phyloP scores from a whole-genome alignment of 1,284 basidiomycete species.

The Austropuccinia psidii region DNA sequence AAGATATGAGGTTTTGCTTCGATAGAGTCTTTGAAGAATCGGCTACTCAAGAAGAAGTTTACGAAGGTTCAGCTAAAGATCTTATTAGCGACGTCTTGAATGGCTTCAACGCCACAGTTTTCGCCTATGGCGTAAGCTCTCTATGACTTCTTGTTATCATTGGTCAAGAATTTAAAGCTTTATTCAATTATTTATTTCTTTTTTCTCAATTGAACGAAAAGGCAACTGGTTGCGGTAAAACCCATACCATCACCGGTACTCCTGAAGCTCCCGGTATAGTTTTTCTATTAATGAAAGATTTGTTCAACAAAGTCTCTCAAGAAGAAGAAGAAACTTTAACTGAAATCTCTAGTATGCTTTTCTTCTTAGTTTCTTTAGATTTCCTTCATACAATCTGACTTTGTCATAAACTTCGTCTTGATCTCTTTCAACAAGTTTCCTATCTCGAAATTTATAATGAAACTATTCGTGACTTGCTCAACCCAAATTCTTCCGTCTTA shows the following conservation, averaged over 20 bases:
- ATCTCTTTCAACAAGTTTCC: slow-evolving; percentile 56
- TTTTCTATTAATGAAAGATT: slow-evolving; percentile 90
- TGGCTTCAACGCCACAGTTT: slow-evolving; percentile 93
- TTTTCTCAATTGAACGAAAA: slow-evolving; percentile 46
- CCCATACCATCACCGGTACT: slow-evolving; percentile 90
- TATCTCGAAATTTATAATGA: slow-evolving; percentile 98
- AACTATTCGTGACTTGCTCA: slow-evolving; percentile 87
- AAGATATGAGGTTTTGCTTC: slow-evolving; percentile 69
- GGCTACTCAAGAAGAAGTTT: slow-evolving; percentile 73
- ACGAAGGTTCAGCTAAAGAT: slow-evolving; percentile 71
- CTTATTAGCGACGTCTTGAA: slow-evolving; percentile 73
- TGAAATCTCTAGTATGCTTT: slow-evolving; percentile 55
- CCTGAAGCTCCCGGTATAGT: slow-evolving; percentile 80
- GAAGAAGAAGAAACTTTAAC: slow-evolving; percentile 69
- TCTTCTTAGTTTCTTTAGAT: neutral
- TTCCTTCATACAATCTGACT: neutral
- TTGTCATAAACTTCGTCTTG: neutral
- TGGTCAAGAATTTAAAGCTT: slow-evolving; percentile 11
- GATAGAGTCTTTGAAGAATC: slow-evolving; percentile 78
- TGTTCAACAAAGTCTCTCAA: slow-evolving; percentile 81
- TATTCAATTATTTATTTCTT: neutral
- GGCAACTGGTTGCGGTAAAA: slow-evolving; percentile 97
- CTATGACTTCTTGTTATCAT: neutral
- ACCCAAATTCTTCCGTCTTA: slow-evolving; percentile 58
- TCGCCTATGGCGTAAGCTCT: slow-evolving; percentile 82